These are phyloP conservation scores for Umbelopsis sp. DNA, from an alignment of 192 early-diverging fungal species.

Conservation along the genomic window DNA sequence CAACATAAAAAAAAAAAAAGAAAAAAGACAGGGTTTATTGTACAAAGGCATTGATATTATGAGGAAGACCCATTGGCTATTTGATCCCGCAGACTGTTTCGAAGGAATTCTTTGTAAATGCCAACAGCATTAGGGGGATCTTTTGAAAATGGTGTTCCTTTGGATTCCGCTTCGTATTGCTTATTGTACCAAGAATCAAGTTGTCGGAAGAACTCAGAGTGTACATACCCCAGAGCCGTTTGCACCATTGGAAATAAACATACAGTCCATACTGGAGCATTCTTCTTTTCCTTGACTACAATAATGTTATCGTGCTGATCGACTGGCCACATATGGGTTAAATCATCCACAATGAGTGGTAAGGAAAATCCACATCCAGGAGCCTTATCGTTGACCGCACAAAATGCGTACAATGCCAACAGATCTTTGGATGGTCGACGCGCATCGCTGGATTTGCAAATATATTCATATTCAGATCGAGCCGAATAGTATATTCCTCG, in stretches of 20 bases:
- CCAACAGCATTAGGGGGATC: constrained; percentile 46
- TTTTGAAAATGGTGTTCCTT: constrained; percentile 20
- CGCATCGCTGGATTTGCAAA: constrained; percentile 45
- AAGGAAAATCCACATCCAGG: constrained; percentile 47
- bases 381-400: constrained; percentile 44
- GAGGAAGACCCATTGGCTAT: constrained; percentile 29
- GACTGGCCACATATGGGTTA: constrained; percentile 67
- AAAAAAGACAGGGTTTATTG: background rate
- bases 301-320: constrained; percentile 81
- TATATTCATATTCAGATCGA: constrained; percentile 66
- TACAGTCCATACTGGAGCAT: constrained; percentile 63
- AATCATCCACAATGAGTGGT: constrained; percentile 73
- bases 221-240: constrained; percentile 51
- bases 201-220: constrained; percentile 64
- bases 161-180: constrained; percentile 36
- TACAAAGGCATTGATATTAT: background rate
- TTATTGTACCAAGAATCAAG: constrained; percentile 57
- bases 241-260: constrained; percentile 66
- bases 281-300: constrained; percentile 60
- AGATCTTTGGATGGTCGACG: constrained; percentile 70
- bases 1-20: background rate
- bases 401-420: constrained; percentile 67
- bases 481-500: constrained; percentile 68
- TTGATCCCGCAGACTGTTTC: constrained; percentile 48
- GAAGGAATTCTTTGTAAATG: constrained; percentile 51